phyloP scores from a whole-genome alignment of 495 filamentous ascomycete species.

The Daldinia decipiens region DNA sequence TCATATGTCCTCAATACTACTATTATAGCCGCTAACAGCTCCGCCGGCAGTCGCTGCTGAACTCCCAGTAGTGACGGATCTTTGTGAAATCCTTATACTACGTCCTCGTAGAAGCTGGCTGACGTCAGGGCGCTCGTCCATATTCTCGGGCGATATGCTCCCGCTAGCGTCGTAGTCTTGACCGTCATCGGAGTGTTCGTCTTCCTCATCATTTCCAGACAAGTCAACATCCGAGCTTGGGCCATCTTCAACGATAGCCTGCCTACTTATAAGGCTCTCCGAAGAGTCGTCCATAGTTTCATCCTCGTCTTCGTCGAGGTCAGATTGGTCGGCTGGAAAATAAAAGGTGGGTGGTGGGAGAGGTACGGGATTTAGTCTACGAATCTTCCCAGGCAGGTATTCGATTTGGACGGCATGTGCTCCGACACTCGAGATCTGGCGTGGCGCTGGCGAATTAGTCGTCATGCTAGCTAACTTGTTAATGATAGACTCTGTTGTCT shows the following conservation, averaged over 20 bases:
- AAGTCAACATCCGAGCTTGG: slow-evolving; percentile 43
- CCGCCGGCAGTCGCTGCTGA: slow-evolving; percentile 58
- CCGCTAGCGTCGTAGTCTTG: slow-evolving; percentile 32
- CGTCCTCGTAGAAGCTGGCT: slow-evolving; percentile 15
- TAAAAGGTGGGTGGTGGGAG: slow-evolving; percentile 59
- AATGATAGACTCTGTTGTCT: slow-evolving; percentile 48
- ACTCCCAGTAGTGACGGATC: slow-evolving; percentile 50
- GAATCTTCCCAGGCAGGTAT: slow-evolving; percentile 48
- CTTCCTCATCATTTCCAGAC: slow-evolving; percentile 49
- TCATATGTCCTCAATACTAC: slow-evolving; percentile 47
- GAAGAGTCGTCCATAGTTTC: slow-evolving; percentile 46
- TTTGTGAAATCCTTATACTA: slow-evolving; percentile 7
- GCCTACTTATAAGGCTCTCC: slow-evolving; percentile 46
- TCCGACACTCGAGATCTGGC: not conserved
- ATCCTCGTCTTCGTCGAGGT: slow-evolving; percentile 39
- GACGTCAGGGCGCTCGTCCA: slow-evolving; percentile 18
- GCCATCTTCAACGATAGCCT: slow-evolving; percentile 43
- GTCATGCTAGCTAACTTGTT: slow-evolving; percentile 51
- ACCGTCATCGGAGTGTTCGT: slow-evolving; percentile 47
- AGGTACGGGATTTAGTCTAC: slow-evolving; percentile 51
- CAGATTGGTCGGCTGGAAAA: slow-evolving; percentile 51
- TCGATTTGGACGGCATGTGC: slow-evolving; percentile 44
- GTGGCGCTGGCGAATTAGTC: slow-evolving; percentile 48
- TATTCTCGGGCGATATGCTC: slow-evolving; percentile 31
- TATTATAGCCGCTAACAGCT: slow-evolving; percentile 55